Conservation (phyloP, 495 filamentous ascomycete species). For the Aspergillus asperescens region DNA sequence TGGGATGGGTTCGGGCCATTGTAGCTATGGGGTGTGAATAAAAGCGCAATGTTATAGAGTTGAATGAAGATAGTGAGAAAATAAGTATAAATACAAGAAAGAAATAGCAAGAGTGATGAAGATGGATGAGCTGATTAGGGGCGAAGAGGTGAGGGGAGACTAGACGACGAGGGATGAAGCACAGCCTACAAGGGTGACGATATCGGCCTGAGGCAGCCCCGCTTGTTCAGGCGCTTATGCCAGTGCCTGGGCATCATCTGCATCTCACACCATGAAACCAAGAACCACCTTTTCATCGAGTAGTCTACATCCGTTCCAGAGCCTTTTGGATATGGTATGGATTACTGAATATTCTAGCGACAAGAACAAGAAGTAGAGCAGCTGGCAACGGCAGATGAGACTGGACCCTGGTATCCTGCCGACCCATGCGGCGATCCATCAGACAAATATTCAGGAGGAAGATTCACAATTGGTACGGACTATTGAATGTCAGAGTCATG, state of each 20-base stretch:
- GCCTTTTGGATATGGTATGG: no score
- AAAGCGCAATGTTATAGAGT: no score
- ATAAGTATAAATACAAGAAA: background rate
- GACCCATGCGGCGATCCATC: background rate
- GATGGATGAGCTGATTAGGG: background rate
- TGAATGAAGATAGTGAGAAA: background rate
- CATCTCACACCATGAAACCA: no score
- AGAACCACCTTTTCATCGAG: no score
- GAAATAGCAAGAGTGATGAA: background rate
- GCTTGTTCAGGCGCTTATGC: background rate
- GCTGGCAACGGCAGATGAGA: no score
- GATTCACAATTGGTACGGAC: background rate
- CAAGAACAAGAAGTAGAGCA: background rate
- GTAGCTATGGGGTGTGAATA: background rate
- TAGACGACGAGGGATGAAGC: background rate
- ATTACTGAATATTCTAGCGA: no score
- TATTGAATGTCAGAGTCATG: background rate
- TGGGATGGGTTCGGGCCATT: conserved; percentile 43
- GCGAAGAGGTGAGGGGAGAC: background rate
- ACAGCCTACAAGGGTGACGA: background rate
- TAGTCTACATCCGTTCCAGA: no score
- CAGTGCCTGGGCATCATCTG: no score
- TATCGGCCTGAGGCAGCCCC: conserved; percentile 3
- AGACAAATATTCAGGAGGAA: background rate
- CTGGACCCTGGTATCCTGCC: conserved; percentile 16